Evolutionary conservation across 2,329 filamentous ascomycete species (phyloP), one percentile per base, ranked within the genome.

Genomic region (Pseudogymnoascus sp.): DNA sequence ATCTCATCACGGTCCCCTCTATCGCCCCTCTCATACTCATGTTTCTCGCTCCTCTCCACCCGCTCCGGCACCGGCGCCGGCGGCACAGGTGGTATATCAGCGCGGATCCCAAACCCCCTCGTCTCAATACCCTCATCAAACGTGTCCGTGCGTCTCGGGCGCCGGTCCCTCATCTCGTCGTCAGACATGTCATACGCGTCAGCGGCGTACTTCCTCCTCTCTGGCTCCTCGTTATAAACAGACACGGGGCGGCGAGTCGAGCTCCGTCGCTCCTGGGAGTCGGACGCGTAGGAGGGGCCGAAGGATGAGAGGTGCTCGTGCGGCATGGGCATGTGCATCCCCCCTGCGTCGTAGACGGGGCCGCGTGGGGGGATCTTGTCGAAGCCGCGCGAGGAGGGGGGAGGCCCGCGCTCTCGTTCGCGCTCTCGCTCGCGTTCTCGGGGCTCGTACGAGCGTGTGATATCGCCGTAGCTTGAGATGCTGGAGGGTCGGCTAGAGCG

Each of bases 351-450:
- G 44, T 50, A 50, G 23, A 50, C 23, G 23, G 44, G 44, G 15
- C 44, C 44, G 23, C 44, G 44, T 10, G 82, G 77, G 68, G 83
- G 83, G 66, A 90, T 83, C 74, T 85, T 89, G 68, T 91, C 88
- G 67, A 91, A 85, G 0, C 87, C 88, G 68, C 88, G 80, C 2
- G 85, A 89, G 4, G 86, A 84, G 4, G 87, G 87, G 9, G 89
- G 89, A 1, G 88, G 88, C 0, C 82, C 70, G 17, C 71, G 64
- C 37, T 33, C 31, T 33, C 26, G 26, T 7, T 73, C 71, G 13
- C 21, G 80, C 3, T 42, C 38, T 10, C 38, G 38, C 42, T 44
- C 40, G 21, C 42, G 42, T 4, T 50, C 44, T 33, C 81, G 73
- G 23, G 75, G 70, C 44, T 81, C 79, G 64, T 78, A 76, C 26